Base-by-base conservation (phyloP, 371 early-diverging fungal species). In the Zychaea mexicana region DNA sequence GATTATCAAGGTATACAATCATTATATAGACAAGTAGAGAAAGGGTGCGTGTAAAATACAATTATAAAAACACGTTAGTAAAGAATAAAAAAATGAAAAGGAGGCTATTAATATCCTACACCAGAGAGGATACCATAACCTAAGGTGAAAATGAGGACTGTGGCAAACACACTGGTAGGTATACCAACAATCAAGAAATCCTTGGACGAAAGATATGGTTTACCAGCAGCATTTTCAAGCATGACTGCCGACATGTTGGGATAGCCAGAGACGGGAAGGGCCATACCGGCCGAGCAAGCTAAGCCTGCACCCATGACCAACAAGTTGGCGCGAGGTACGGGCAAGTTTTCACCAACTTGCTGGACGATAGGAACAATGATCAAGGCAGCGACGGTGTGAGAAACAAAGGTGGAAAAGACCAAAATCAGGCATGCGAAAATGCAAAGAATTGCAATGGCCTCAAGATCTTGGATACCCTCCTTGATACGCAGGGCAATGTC, bases 241-340 rank as follows among this genome's bases (percentile, higher is more conserved):
- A 93, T 91, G 54, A 96, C 89, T 13, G 97, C 96, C 61, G 92
- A 94, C 95, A 98, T 97, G 70, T 98, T 98, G 0, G 98, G 98
- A 77, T 95, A 58, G 0, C 95, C 94, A 2, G 91, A 94, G 4
- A 98, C 94, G 0, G 96, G 98, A 3, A 98, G 78, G 32, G 72
- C 78, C 78, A 77, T 81, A 62, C 76, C 78, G 26, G 91, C 77
- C 30, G 79, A 78, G 36, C 77, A 78, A 24, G 79, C 77, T 27
- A 79, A 68, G 59, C 77, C 77, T 30, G 82, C 79, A 17, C 82
- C 81, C 92, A 98, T 94, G 15, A 98, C 96, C 47, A 98, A 76
- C 60, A 96, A 82, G 26, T 92, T 85, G 22, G 95, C 87, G 60
- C 94, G 92, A 13, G 95, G 93, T 31, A 88, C 89, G 46, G 91